Base-by-base conservation (phyloP, 2,329 filamentous ascomycete genomes). In the Phialemoniopsis sp. region DNA sequence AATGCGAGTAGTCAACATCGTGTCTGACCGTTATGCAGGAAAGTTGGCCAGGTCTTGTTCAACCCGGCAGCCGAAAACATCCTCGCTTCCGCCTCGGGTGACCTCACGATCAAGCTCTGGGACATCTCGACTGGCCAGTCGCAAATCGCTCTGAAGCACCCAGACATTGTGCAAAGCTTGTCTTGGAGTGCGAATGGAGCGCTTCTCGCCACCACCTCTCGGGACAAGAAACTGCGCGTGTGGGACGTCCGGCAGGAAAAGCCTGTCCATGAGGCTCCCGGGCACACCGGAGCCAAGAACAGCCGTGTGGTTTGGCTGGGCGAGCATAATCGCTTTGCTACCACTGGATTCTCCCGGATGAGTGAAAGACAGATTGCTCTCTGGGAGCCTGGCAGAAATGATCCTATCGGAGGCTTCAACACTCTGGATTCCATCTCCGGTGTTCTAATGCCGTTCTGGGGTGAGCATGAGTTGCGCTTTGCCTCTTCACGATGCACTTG, bases 391-490 rank as follows among this genome's bases (percentile, higher is more conserved):
- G 87, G 90, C 52, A 84, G 80, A 48, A 79, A 82, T 29, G 85
- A 94, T 54, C 93, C 93, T 36, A 85, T 97, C 54, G 89, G 88
- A 37, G 90, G 89, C 13, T 96, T 96, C 68, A 83, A 80, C 54
- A 86, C 87, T 51, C 77, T 98, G 36, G 93, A 98, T 66, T 94
- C 89, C 34, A 95, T 95, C 56, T 96, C 91, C 34, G 93, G 93
- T 60, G 90, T 98, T 44, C 95, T 89, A 76, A 96, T 98, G 88
- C 93, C 93, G 26, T 97, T 98, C 78, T 98, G 93, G 93, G 93
- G 77, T 80, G 60, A 49, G 70, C 54, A 35, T 33, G n/a, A n/a
- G n/a, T n/a, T n/a, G n/a, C n/a, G n/a, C n/a, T n/a, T 36, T 29
- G 12, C 13, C 2, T 31, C 8, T 12, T 13, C 36, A 8, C 14